Evolutionary conservation across 2,329 filamentous ascomycete genomes (phyloP).

Genomic region (Cladosporium cucumerinum): DNA sequence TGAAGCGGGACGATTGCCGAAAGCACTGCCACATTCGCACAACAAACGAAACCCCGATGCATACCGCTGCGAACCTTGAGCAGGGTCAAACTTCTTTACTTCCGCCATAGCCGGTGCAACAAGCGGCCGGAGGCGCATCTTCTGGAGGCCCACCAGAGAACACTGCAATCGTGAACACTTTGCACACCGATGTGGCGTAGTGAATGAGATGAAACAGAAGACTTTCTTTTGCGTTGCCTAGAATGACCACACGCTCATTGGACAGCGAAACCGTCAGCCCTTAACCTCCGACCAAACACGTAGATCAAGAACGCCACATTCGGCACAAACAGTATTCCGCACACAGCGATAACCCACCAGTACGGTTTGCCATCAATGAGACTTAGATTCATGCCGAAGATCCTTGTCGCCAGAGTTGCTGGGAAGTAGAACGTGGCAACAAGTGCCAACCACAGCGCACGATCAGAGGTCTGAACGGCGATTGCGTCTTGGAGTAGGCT

Average conservation of each 20-base stretch:
- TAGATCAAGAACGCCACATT: neutral
- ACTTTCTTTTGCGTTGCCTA: neutral
- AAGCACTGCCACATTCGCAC: neutral
- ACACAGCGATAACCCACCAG: neutral
- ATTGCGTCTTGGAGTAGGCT: neutral
- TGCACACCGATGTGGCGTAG: neutral
- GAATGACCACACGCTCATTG: neutral
- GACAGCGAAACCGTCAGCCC: neutral
- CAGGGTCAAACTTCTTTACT: neutral
- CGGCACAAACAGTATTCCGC: neutral
- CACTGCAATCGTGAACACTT: neutral
- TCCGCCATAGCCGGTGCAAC: neutral
- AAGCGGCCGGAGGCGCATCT: neutral
- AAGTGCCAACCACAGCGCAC: neutral
- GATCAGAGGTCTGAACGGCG: neutral
- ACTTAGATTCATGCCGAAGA: neutral
- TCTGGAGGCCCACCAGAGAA: neutral
- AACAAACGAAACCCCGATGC: neutral
- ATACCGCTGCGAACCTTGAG: neutral
- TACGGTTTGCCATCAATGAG: neutral
- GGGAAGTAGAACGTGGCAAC: neutral
- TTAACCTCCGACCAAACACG: neutral
- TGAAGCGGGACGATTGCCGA: neutral
- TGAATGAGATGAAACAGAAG: neutral
- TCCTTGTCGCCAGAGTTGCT: neutral